These are phyloP conservation scores for Chaetomiaceae sp. DNA, from an alignment of 2,329 filamentous ascomycete species.

Conservation along the genomic window DNA sequence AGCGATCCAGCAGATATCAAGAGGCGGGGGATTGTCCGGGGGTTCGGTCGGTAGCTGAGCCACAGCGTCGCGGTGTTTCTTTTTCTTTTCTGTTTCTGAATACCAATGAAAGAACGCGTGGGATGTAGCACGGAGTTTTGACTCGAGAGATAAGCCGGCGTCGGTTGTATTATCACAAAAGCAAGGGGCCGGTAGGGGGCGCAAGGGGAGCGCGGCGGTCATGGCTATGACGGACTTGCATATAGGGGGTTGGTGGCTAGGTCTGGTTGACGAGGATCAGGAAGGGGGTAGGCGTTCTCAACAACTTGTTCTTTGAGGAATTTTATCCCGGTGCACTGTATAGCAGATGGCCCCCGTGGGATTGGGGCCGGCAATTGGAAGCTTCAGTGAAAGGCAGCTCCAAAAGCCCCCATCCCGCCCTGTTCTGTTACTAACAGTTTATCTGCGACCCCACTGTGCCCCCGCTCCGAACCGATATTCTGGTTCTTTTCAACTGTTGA, in stretches of 20 bases:
- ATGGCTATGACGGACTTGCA: conserved; percentile 16
- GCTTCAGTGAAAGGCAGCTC: neutral
- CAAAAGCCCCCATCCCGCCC: neutral
- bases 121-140: neutral
- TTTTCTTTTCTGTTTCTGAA: conserved; percentile 1
- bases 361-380: neutral
- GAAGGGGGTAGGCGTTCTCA: conserved; percentile 6
- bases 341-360: neutral
- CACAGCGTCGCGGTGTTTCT: conserved; percentile 2
- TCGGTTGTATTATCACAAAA: conserved; percentile 13
- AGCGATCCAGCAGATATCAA: conserved; percentile 38
- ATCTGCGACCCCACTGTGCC: conserved; percentile 5
- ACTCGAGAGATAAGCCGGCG: neutral
- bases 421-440: neutral
- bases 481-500: neutral
- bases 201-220: neutral
- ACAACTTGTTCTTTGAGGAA: neutral
- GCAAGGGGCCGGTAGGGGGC: neutral
- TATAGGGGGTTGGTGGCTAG: conserved; percentile 8
- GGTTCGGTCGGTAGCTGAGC: conserved; percentile 13
- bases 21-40: conserved; percentile 15
- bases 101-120: neutral
- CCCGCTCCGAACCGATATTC: conserved; percentile 4
- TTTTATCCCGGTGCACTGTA: neutral
- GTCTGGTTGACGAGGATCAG: conserved; percentile 2